phyloP scores from a whole-genome alignment of 108 stramenopile species.

The Fragilaria crotonensis region DNA sequence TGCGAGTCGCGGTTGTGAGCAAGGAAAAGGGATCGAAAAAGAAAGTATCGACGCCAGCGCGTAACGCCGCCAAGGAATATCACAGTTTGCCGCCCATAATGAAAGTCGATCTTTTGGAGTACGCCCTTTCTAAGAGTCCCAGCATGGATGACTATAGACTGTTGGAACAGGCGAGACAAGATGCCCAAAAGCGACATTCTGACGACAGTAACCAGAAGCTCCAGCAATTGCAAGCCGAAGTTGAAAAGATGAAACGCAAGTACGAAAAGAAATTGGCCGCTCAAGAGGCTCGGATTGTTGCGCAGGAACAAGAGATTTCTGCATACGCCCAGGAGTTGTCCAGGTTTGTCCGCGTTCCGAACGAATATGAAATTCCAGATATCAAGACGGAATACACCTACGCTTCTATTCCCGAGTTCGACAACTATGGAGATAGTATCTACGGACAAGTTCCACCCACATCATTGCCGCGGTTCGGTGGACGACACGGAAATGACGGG shows the following conservation, averaged over 20 bases:
- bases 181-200: neutral
- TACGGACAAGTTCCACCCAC: slow-evolving; percentile 9
- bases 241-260: slow-evolving; percentile 2
- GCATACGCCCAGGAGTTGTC: slow-evolving; percentile 3
- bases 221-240: neutral
- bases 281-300: slow-evolving; percentile 1
- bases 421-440: slow-evolving; percentile 7
- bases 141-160: neutral
- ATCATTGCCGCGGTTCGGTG: slow-evolving; percentile 5
- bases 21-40: neutral
- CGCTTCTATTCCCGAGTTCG: slow-evolving; percentile 2
- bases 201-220: neutral
- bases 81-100: slow-evolving; percentile 3
- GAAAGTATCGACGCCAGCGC: neutral
- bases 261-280: slow-evolving; percentile 5
- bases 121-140: neutral
- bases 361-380: slow-evolving; percentile 1
- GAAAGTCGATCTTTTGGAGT: slow-evolving; percentile 11
- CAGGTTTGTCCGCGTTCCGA: slow-evolving; percentile 11
- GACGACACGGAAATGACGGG: slow-evolving; percentile 4
- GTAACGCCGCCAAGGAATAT: slow-evolving; percentile 5
- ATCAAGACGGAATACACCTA: slow-evolving; percentile 7
- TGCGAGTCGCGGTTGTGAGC: neutral
- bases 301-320: slow-evolving; percentile 5
- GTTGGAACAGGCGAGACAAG: neutral